Evolutionary conservation across 2,329 filamentous ascomycete genomes (phyloP).

Genomic region (Dothistroma septosporum): DNA sequence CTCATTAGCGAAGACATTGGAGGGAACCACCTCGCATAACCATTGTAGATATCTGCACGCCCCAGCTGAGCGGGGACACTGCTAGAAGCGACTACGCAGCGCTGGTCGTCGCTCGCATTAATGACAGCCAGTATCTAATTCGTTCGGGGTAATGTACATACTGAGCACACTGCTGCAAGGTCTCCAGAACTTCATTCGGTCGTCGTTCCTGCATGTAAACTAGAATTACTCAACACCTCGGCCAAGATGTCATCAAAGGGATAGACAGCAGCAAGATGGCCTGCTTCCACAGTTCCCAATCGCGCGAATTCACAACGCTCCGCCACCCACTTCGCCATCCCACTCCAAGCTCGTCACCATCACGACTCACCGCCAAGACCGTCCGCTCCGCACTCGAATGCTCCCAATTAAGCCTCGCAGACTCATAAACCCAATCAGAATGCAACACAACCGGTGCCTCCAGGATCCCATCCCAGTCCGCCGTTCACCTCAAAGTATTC

Average conservation of each 20-base stretch:
- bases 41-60: background rate
- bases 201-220: no score
- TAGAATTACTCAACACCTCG: no score
- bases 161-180: background rate
- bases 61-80: background rate
- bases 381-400: background rate
- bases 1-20: background rate
- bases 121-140: background rate
- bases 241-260: background rate
- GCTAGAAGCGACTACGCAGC: background rate
- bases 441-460: background rate
- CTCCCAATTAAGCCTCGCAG: background rate
- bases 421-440: background rate
- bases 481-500: background rate
- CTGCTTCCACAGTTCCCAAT: background rate
- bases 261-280: conserved; percentile 1
- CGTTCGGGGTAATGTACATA: background rate
- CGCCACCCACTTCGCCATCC: background rate
- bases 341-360: background rate
- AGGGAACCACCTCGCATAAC: background rate
- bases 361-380: background rate
- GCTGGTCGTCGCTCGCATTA: background rate
- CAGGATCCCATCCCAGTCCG: no score
- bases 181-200: no score
- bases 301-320: background rate